phyloP scores from a whole-genome alignment of 805 yeast genomes.

The Myxozyma mucilagina region DNA sequence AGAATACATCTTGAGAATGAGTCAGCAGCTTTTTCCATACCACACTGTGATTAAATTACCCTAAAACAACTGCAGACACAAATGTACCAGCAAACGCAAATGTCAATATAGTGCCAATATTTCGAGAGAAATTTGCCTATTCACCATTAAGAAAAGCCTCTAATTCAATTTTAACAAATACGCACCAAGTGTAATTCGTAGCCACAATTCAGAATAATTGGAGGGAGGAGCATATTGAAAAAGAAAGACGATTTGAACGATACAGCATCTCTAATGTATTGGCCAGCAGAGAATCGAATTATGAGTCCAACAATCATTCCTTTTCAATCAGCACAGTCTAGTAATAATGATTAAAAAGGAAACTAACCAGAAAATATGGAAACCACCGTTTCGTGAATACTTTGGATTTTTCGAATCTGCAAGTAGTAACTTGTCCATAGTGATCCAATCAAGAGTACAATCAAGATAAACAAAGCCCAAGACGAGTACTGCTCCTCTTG shows the following conservation, averaged over 20 bases:
- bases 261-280: conserved; percentile 93
- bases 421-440: conserved; percentile 93
- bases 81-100: conserved; percentile 98
- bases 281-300: conserved; percentile 91
- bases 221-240: conserved; percentile 91
- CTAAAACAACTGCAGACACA: conserved; percentile 85
- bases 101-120: conserved; percentile 83
- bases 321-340: background rate
- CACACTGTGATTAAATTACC: conserved; percentile 39
- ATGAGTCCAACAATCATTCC: conserved; percentile 73
- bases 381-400: conserved; percentile 95
- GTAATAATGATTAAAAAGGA: background rate
- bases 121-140: conserved; percentile 85
- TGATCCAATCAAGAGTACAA: conserved; percentile 79
- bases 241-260: conserved; percentile 92
- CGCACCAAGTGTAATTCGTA: conserved; percentile 76
- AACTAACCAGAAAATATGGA: conserved; percentile 94
- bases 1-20: conserved; percentile 50
- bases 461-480: conserved; percentile 91
- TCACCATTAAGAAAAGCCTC: background rate
- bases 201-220: conserved; percentile 93
- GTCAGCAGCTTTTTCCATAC: background rate
- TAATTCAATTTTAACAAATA: background rate
- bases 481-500: conserved; percentile 94
- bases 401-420: conserved; percentile 87